Evolutionary conservation across 208 protist genomes (phyloP).

Genomic region (Wallacemonas sp.): DNA sequence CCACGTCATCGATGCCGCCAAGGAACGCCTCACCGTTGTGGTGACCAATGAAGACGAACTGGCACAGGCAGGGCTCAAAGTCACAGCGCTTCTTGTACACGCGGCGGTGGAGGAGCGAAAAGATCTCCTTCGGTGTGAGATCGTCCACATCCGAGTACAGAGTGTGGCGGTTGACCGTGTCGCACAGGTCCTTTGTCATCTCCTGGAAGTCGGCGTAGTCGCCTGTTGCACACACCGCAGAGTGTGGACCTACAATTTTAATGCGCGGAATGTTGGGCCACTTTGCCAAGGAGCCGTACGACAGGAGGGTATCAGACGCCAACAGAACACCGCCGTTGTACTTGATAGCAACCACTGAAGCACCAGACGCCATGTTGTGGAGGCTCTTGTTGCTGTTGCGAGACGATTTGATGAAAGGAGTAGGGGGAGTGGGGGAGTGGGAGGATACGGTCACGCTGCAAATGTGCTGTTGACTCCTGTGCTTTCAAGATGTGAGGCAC

Average conservation of each 20-base stretch:
- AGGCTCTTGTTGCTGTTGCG: background rate
- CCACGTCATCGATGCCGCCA: constrained; percentile 94
- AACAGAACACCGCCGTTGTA: constrained; percentile 97
- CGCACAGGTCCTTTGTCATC: constrained; percentile 74
- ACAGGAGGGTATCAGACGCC: constrained; percentile 95
- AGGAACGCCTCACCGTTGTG: constrained; percentile 91
- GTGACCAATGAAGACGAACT: constrained; percentile 93
- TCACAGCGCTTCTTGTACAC: constrained; percentile 95
- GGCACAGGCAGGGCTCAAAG: constrained; percentile 96
- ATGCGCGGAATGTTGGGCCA: constrained; percentile 94
- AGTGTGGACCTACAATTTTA: constrained; percentile 82
- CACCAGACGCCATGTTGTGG: constrained; percentile 92
- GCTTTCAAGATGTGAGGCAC: no score
- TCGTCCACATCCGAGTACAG: constrained; percentile 81
- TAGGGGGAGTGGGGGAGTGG: no score
- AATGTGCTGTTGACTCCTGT: no score
- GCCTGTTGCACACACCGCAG: constrained; percentile 92
- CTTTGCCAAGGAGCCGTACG: constrained; percentile 97
- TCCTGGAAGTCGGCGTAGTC: constrained; percentile 98
- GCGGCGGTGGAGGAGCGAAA: constrained; percentile 91
- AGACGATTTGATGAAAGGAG: no score
- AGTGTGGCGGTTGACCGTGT: constrained; percentile 75
- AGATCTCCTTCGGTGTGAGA: constrained; percentile 88
- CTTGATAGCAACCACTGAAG: constrained; percentile 96
- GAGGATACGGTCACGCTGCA: no score